Base-by-base conservation (phyloP, 768 basidiomycete species). In the Galerina sulciceps region DNA sequence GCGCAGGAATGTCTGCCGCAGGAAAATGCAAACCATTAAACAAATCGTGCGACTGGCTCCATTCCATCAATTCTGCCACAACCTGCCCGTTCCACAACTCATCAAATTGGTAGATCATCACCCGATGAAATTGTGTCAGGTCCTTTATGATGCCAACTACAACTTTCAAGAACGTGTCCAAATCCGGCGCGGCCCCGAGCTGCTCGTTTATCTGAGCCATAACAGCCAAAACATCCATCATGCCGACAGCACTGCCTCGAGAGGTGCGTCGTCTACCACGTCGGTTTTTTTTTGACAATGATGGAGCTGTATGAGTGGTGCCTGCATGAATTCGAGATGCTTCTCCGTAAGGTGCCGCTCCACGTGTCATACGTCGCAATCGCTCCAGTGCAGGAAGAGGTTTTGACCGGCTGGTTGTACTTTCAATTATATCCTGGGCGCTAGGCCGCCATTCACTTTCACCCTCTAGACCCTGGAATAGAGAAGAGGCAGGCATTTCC, bases 191-290 rank as follows among this genome's bases (percentile, higher is more conserved):
- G 14, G 79, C 77, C 1, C 85, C 85, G 3, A 93, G 80, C 55
- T 93, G 91, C 60, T 93, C 89, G 70, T 91, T 92, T 66, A 93
- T 87, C 70, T 93, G 89, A 13, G 85, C 80, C 67, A 93, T 84
- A 8, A 93, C 83, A 0, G 87, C 85, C 59, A 94, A 90, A 1
- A 93, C 81, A 66, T 93, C 90, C 88, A 91, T 89, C 75, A 90
- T 90, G 8, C 85, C 85, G 0, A 82, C 75, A 10, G 74, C 73
- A 10, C 53, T 60, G 6, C 61, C 67, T 2, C 62, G 55, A 2
- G 59, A 53, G 4, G 23, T 47, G 5, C 64, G 66, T 8, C 67
- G 57, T n/a, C 65, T 61, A 9, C 62, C 57, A 17, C 69, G 64
- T 18, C 68, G 66, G 18, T 42, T 35, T 17, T 45, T 50, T 6